phyloP scores from a whole-genome alignment of 176 grass and related monocot species.

The Zoysia pacifica region DNA sequence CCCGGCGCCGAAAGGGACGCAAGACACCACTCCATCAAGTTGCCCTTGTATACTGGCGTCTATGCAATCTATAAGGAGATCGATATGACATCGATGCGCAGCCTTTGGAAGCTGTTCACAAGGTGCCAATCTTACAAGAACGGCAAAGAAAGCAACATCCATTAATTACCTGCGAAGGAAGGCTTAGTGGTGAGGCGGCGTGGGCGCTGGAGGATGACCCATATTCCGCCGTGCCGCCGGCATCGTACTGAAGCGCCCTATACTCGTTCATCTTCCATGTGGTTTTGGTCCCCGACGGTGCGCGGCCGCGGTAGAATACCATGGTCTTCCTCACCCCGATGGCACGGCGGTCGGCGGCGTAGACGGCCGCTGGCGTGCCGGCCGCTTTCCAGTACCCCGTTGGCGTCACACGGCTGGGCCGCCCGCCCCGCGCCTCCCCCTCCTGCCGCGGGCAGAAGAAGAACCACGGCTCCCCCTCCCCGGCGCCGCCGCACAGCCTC shows the following conservation, averaged over 20 bases:
- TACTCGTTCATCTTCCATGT: constrained; percentile 97
- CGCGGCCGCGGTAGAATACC: constrained; percentile 89
- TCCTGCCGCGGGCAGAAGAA: constrained; percentile 91
- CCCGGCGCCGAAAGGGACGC: not conserved
- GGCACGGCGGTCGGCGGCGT: constrained; percentile 50
- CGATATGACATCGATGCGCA: constrained; percentile 26
- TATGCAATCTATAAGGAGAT: constrained; percentile 23
- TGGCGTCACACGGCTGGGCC: constrained; percentile 80
- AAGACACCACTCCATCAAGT: not conserved
- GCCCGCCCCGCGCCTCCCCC: constrained; percentile 77
- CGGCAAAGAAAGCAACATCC: constrained; percentile 38
- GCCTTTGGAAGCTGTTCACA: not conserved
- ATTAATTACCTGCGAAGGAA: constrained; percentile 33
- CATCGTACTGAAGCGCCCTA: constrained; percentile 51
- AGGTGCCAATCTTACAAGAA: constrained; percentile 14
- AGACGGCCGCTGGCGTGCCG: constrained; percentile 76
- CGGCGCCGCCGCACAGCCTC: constrained; percentile 28
- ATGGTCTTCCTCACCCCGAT: constrained; percentile 90
- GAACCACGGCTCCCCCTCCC: constrained; percentile 79
- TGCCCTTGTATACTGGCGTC: not conserved
- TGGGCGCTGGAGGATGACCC: constrained; percentile 3
- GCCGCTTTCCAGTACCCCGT: constrained; percentile 98
- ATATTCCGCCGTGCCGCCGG: not conserved
- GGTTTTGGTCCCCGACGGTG: constrained; percentile 72
- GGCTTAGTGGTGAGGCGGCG: constrained; percentile 13